Evolutionary conservation across 2,329 filamentous ascomycete genomes (phyloP), one percentile per base, ranked within the genome.

Genomic region (Stemphylium beticola): DNA sequence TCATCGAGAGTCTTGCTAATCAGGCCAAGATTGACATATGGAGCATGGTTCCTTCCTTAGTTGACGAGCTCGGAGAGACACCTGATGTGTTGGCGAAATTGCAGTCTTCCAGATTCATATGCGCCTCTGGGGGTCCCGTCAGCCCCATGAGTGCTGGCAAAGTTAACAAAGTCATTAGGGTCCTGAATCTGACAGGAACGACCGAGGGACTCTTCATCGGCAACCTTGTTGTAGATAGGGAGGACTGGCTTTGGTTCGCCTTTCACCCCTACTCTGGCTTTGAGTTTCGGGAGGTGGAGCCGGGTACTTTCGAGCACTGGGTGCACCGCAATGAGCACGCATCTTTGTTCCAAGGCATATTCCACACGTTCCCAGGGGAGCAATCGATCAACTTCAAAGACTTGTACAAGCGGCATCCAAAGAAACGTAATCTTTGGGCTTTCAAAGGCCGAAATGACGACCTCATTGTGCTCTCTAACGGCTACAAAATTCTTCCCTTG

Each of bases 111-210:
- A 61, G 64, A 26, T 65, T 65, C 43, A 66, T 65, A 12, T 74
- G 74, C 33, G 74, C 73, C 14, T 77, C 74, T 22, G 75, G 75
- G 3, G 62, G 69, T 52, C 76, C 65, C 9, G 55, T 64, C 37
- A 60, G 52, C 39, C 51, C 59, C 38, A 31, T 38, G 12, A 62
- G 61, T 42, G 62, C 57, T 24, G 58, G 56, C 29, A 60, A 60
- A 39, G 58, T 67, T 26, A 60, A 64, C 36, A 44, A 58, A 1
- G 49, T 62, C 2, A 57, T 65, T 36, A 48, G 53, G 22, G 60
- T 68, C 6, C 49, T 64, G 6, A 64, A 65, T 15, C 36, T 66
- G 26, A 67, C 63, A 2, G 66, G 66, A 0, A 64, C 63, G 4
- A 68, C 66, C 0, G 66, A 68, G 44, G 63, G 61, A 1, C 48